Base-by-base conservation (phyloP, 148 eudicot genomes). In the Rhododendron mucronatum region DNA sequence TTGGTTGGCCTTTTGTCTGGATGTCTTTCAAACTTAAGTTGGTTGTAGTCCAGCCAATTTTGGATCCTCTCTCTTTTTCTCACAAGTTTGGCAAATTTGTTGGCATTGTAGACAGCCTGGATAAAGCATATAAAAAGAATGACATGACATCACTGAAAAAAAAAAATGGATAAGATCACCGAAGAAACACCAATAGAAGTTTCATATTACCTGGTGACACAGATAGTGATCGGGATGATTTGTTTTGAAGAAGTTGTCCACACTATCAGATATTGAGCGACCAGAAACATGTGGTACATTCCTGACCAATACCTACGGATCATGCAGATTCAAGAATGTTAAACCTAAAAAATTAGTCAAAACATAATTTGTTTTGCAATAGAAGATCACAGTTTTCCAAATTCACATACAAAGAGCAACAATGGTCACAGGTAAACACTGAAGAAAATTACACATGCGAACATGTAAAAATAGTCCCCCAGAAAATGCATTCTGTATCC, bases 21-120 rank as follows among this genome's bases (percentile, higher is more conserved):
- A 86, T 93, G 92, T 84, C 96, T 92, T 92, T 95, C 95, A 88
- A 91, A 91, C 91, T 94, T 94, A 81, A 94, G 94, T 87, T 90
- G 95, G 91, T 94, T 82, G 88, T 95, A 97, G 84, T 97, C 99
- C 85, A 97, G 89, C 99, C 98, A 95, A 87, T 94, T 94, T 81
- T 93, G 96, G 85, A 94, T 88, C 86, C 90, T 90, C 30, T 91
- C 88, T 88, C 98, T 90, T 90, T 91, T 90, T 83, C 90, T 88
- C 85, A 92, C 93, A 84, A 97, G 93, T 87, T 88, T 94, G 48
- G 96, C 95, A 82, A 97, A 97, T 88, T 95, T 95, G 90, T 95
- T 97, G 35, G 96, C 95, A 85, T 97, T 90, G 88, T 94, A 97
- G 26, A 97, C 98, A n/a, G 88, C 96, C 99, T 96, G 90, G 87